phyloP scores from a whole-genome alignment of 768 basidiomycete species.

The Leucosporidium scottii region DNA sequence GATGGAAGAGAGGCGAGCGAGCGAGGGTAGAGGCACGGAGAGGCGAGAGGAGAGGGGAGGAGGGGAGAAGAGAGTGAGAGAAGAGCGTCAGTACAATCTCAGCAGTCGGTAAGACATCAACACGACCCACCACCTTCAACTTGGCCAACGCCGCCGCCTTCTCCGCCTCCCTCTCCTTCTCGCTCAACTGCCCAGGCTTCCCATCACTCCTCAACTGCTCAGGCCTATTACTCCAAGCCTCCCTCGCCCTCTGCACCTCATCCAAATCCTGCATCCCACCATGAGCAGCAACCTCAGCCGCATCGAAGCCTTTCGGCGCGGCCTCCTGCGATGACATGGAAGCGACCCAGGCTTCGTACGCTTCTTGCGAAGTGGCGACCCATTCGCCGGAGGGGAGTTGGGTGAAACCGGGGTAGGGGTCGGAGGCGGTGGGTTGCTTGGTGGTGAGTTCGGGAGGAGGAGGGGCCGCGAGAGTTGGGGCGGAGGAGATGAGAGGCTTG shows the following conservation, averaged over 20 bases:
- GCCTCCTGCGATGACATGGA: background rate
- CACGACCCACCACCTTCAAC: conserved; percentile 7
- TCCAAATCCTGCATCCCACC: conserved; percentile 21
- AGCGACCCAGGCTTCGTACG: conserved; percentile 25
- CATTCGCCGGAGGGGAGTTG: conserved; percentile 72
- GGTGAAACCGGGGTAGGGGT: conserved; percentile 82
- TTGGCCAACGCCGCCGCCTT: conserved; percentile 19
- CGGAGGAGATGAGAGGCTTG: conserved; percentile 5
- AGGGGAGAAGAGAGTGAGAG: background rate
- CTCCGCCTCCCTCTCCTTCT: background rate
- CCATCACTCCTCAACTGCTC: background rate
- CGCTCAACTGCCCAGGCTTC: background rate
- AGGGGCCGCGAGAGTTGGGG: conserved; percentile 8
- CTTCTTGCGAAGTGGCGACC: conserved; percentile 60
- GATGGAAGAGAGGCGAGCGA: background rate
- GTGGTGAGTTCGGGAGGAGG: conserved; percentile 1
- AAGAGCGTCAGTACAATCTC: background rate
- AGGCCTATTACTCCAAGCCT: conserved; percentile 24
- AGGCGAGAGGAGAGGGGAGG: background rate
- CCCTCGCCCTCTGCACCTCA: conserved; percentile 14
- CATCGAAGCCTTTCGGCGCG: conserved; percentile 22
- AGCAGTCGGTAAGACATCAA: background rate
- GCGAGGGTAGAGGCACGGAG: background rate
- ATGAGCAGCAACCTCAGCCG: conserved; percentile 5
- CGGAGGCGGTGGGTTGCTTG: conserved; percentile 54